Base-by-base conservation (phyloP, 2,329 filamentous ascomycete genomes). In the Aspergillus jensenii region DNA sequence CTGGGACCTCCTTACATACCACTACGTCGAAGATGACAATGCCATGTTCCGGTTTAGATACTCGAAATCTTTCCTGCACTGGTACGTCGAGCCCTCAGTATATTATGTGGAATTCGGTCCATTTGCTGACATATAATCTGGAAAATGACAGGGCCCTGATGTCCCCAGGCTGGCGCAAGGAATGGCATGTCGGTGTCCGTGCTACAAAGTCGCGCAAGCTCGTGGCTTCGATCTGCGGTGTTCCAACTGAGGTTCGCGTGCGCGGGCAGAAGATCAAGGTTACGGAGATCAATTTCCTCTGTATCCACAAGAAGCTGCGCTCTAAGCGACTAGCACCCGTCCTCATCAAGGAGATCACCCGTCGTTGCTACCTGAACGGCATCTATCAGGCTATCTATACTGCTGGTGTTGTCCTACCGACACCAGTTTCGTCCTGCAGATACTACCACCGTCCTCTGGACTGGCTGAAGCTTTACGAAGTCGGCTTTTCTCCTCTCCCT, bases 1-100 rank as follows among this genome's bases (percentile, higher is more conserved):
- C 6, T 96, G 93, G 76, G 90, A 96, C 65, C 81, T 99, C 65
- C 82, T 99, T 58, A 91, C 90, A 64, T 90, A 91, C 55, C 95
- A 99, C 78, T 99, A 98, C 66, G 95, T 99, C 59, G 95, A 99
- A 78, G 95, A 99, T 73, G 90, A 92, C 67, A 93, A 96, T 73
- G 92, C 93, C 61, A 96, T 96, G 84, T 98, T 99, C 80, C 88
- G 95, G 54, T 98, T 99, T 82, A 93, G 95, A 75, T 99, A 99
- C 79, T 96, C 92, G 1, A 81, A 87, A 40, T 87, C 90, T 2
- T 96, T 98, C 71, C 81, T 99, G 48, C 89, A 91, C 74, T 99
- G 95, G 92, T 92, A 78, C 69, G 54, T 60, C 17, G 5, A 46
- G 17, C 15, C 21, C 14, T 56, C 4, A n/a, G 46, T 52, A 21